Conservation (phyloP, 176 grass and related monocot genomes). For the maize (Zea mays) region Zm-B73-REFERENCE-NAM-5.0 NC_050101.1:104199001-104199500, state of each 20-base stretch:
- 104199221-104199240: constrained; percentile 87
- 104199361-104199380: constrained; percentile 28
- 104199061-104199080: constrained; percentile 48
- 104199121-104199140: constrained; percentile 33
- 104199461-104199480: constrained; percentile 92
- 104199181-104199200: constrained; percentile 84
- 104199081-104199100: constrained; percentile 30
- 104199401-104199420: constrained; percentile 86
- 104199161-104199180: constrained; percentile 96
- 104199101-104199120: constrained; percentile 1
- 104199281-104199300: constrained; percentile 13
- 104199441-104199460: constrained; percentile 99
- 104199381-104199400: constrained; percentile 86
- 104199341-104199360: constrained; percentile 17
- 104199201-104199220: constrained; percentile 83
- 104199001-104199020: constrained; percentile 95
- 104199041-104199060: constrained; percentile 89
- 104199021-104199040: constrained; percentile 93
- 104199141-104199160: constrained; percentile 60
- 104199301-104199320: constrained; percentile 32
- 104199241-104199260: constrained; percentile 78
- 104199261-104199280: constrained; percentile 22
- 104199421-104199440: constrained; percentile 84
- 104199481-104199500: background rate
- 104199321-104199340: background rate